These are phyloP conservation scores for Chaetomiaceae sp. DNA, from an alignment of 2,329 filamentous ascomycete species.

Conservation along the genomic window DNA sequence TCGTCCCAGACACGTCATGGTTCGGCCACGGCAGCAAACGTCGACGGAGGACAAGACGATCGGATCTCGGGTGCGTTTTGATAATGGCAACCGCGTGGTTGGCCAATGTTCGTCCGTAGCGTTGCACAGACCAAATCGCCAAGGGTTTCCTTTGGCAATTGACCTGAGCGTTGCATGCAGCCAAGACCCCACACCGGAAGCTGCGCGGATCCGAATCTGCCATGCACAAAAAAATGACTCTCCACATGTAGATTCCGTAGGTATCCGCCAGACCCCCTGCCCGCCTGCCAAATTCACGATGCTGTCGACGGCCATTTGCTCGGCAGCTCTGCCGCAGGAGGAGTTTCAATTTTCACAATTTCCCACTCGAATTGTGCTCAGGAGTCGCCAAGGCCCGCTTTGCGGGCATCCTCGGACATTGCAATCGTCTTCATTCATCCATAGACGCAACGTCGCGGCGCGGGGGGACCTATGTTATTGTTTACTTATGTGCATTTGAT, in stretches of 20 bases:
- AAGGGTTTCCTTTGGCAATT: neutral
- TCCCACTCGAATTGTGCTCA: slow-evolving; percentile 1
- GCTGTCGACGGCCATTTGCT: slow-evolving; percentile 4
- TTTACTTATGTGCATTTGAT: neutral
- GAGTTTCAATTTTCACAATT: slow-evolving; percentile 9
- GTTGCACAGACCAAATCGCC: slow-evolving; percentile 1
- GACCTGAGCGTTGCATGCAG: neutral
- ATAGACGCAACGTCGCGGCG: neutral
- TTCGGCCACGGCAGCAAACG: neutral
- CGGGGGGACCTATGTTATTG: no score
- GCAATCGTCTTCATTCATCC: neutral
- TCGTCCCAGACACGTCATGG: neutral
- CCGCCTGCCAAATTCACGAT: neutral
- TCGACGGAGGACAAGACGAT: neutral
- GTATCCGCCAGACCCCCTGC: slow-evolving; percentile 7
- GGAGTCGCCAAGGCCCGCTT: slow-evolving; percentile 10
- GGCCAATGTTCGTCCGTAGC: neutral
- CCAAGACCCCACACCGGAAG: neutral
- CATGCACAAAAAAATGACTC: slow-evolving; percentile 5
- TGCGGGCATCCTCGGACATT: slow-evolving; percentile 17
- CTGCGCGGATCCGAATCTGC: slow-evolving; percentile 6
- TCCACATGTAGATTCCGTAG: slow-evolving; percentile 5
- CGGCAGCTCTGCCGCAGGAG: slow-evolving; percentile 7
- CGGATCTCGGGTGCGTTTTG: slow-evolving; percentile 3
- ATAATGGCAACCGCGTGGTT: slow-evolving; percentile 10